Evolutionary conservation across 805 yeast species (phyloP), one percentile per base, ranked within the genome.

Genomic region (Candida takata): DNA sequence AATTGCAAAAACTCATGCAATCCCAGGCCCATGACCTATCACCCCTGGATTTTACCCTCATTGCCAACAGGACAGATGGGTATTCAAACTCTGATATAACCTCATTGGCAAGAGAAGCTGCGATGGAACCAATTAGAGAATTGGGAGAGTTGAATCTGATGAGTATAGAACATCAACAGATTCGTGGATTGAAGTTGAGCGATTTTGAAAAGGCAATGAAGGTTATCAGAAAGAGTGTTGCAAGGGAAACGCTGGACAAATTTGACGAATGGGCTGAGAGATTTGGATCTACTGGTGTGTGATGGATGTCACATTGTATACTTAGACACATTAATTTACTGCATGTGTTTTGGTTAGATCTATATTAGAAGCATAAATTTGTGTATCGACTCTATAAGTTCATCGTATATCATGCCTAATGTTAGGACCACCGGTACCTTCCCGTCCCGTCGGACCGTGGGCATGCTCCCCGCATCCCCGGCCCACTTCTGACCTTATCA

Each of bases 31-130:
- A 85, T 53, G 75, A 80, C 0, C 58, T 90, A 14, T 57, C 72
- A 11, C 83, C 74, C 0, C 68, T 55, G 3, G 95, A 88, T 43
- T 72, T 77, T 42, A 69, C 70, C 8, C 63, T 64, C 29, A 64
- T 90, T 17, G 69, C 84, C 13, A 63, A 65, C 9, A 55, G 83
- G 48, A 87, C 97, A 0, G 77, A 77, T 6, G 90, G 85, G 1
- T 86, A 79, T 58, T 84, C 95, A n/a, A 96, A 96, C 3, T 79
- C 92, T 45, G 98, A 90, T 60, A 72, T 90, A 29, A 87, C 97
- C 0, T 88, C 95, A 1, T 60, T 90, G 41, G 95, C 97, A 2
- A 92, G 88, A 58, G 97, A 90, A 57, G 94, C 96, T 3, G 97
- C 98, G 1, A 88, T 90, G 97, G 96, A 96, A 2, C 97, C 98